Evolutionary conservation across 176 grass and related monocot species (phyloP).

Genomic region (Triticum aestivum): IWGSC_CS_RefSeq_v2.1 NC_057803.1:68114842-68115341

Average conservation of each 20-base stretch:
- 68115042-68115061: conserved; percentile 56
- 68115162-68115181: conserved; percentile 42
- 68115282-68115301: conserved; percentile 78
- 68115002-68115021: conserved; percentile 86
- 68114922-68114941: conserved; percentile 40
- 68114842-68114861: conserved; percentile 68
- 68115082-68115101: conserved; percentile 84
- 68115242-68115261: conserved; percentile 94
- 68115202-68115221: conserved; percentile 67
- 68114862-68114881: conserved; percentile 72
- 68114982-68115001: conserved; percentile 91
- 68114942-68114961: conserved; percentile 78
- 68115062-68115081: conserved; percentile 60
- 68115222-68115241: conserved; percentile 59
- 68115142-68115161: conserved; percentile 96
- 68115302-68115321: conserved; percentile 35
- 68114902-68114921: conserved; percentile 12
- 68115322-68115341: neutral
- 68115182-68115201: conserved; percentile 58
- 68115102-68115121: conserved; percentile 57
- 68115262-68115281: conserved; percentile 78
- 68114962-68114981: conserved; percentile 92
- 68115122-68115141: conserved; percentile 79
- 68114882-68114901: conserved; percentile 85
- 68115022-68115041: conserved; percentile 76